Percentiles rank a stretch among this genome's conserved stretches.
Evolutionary conservation across 2,329 filamentous ascomycete genomes (phyloP).

Genomic region (Phialophora chinensis): DNA sequence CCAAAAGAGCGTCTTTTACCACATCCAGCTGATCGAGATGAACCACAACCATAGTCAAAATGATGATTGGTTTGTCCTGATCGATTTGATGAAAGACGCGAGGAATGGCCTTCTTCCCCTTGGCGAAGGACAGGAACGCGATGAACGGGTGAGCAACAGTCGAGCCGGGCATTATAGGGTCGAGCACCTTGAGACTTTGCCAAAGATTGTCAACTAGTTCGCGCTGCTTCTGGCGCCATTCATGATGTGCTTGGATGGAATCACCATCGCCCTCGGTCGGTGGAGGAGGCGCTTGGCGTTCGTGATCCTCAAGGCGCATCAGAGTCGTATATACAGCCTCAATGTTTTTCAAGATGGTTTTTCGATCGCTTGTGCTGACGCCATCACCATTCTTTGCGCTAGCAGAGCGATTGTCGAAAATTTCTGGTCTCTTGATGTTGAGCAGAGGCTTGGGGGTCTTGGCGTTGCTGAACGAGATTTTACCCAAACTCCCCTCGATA

Average conservation of each 20-base stretch:
- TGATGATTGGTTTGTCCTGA: conserved; percentile 87
- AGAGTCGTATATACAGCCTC: conserved; percentile 85
- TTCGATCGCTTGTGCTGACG: conserved; percentile 73
- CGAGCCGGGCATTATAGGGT: conserved; percentile 78
- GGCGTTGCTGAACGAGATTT: conserved; percentile 98
- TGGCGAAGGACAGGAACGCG: conserved; percentile 88
- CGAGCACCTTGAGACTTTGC: conserved; percentile 87
- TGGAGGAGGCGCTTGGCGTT: conserved; percentile 76
- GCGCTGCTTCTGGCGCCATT: conserved; percentile 76
- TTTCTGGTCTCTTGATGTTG: conserved; percentile 89
- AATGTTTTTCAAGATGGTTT: conserved; percentile 82
- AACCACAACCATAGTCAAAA: conserved; percentile 93
- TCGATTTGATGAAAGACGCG: conserved; percentile 93
- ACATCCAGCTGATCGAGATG: conserved; percentile 93
- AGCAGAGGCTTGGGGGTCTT: conserved; percentile 95
- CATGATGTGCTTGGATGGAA: conserved; percentile 73
- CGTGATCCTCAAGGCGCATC: conserved; percentile 94
- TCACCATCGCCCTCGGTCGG: conserved; percentile 67
- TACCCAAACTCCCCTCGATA: conserved; percentile 93
- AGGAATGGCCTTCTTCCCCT: conserved; percentile 95
- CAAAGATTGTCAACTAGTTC: conserved; percentile 81
- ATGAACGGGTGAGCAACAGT: conserved; percentile 86
- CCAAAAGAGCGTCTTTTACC: conserved; percentile 77
- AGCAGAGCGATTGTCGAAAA: conserved; percentile 59
- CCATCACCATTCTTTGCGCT: conserved; percentile 52